Evolutionary conservation across 306 rosid genomes (phyloP), one percentile per base, ranked within the genome.

Genomic region (Vigna nakashimae): DNA sequence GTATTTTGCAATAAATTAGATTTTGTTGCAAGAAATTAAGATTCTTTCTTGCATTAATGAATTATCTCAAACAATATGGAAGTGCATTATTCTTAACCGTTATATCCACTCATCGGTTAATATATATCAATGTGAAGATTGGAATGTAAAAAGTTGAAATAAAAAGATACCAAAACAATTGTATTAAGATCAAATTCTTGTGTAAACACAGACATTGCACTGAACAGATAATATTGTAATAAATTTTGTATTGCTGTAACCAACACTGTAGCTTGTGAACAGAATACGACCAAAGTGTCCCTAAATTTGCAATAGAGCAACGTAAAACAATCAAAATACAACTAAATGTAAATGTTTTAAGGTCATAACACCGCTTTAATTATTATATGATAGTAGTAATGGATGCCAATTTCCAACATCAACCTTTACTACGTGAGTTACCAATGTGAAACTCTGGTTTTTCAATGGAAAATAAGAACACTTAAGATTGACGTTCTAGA

Each of bases 261-360:
- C 24, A 16, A 26, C 3, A 24, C 40, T 26, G 26, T 9, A 32
- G 46, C 8, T 34, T 36, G 11, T n/a, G 48, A 15, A 16, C 26
- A 4, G 48, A 15, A 63, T 36, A 16, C 48, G 36, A 62, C 67
- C 16, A 16, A 34, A 32, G 13, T 15, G 22, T 15, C 22, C 24
- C 45, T 62, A 42, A 32, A 32, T 10, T 62, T 62, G 22, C 22
- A 15, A 16, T 3, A 3, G 8, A 32, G 11, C 13, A 62, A 46
- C 24, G 1, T 17, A 14, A 12, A 58, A 46, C 70, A 73, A 57
- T 66, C 18, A 22, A 74, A 73, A 51, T 74, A 66, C 74, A 36
- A 34, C 58, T 50, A 64, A 57, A 72, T 55, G 64, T 24, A 46
- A 7, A 59, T 60, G 69, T 49, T 40, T 40, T 24, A 52, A 42